Conservation (phyloP, 768 basidiomycete genomes). For the Gloeopeniophorella convolvens region DNA sequence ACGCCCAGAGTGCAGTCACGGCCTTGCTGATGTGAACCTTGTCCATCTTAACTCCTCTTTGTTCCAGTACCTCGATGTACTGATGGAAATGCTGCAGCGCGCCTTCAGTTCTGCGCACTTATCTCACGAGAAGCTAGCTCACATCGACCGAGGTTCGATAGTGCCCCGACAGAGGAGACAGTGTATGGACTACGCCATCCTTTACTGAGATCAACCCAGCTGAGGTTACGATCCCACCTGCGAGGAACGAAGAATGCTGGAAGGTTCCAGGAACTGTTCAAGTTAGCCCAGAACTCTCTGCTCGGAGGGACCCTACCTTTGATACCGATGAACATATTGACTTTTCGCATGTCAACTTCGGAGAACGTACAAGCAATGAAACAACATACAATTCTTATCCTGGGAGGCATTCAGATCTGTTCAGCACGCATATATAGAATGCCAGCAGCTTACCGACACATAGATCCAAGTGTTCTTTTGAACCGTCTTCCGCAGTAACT, state of each 20-base stretch:
- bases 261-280: constrained; percentile 42
- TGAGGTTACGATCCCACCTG: constrained; percentile 55
- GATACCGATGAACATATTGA: constrained; percentile 63
- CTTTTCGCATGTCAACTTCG: constrained; percentile 27
- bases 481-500: constrained; percentile 52
- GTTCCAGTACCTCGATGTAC: constrained; percentile 46
- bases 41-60: constrained; percentile 50
- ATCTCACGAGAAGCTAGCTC: too few relatives aligned
- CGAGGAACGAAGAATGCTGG: constrained; percentile 58
- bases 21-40: constrained; percentile 58
- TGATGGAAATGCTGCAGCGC: constrained; percentile 49
- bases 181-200: constrained; percentile 49
- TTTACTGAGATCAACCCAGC: constrained; percentile 62
- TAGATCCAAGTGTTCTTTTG: constrained; percentile 64
- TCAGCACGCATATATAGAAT: background rate
- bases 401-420: constrained; percentile 21
- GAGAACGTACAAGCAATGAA: background rate
- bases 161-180: constrained; percentile 63
- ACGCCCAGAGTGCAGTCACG: constrained; percentile 53
- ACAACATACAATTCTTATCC: constrained; percentile 47
- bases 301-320: too few relatives aligned
- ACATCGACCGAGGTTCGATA: too few relatives aligned
- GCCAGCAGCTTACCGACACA: constrained; percentile 41
- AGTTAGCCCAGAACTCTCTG: background rate
- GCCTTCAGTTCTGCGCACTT: too few relatives aligned